Percentiles rank a stretch among this genome's conserved stretches.
Evolutionary conservation across 345 rosid species (phyloP).

Genomic region (Ceriops tagal): DNA sequence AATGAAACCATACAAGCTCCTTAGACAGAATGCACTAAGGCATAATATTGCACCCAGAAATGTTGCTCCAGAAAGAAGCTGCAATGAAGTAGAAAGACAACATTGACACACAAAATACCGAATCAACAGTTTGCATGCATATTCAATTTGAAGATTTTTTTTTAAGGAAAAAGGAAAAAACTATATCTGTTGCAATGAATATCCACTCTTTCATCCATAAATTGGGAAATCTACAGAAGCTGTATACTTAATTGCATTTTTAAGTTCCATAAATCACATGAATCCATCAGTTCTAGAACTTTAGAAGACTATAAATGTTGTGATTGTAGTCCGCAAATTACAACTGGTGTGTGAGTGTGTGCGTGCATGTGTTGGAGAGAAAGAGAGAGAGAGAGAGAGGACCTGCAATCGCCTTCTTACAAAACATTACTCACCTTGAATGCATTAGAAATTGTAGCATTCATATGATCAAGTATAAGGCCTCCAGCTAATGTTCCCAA

Average conservation of each 20-base stretch:
- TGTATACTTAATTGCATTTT: too few relatives aligned
- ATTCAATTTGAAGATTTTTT: neutral
- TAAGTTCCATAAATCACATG: too few relatives aligned
- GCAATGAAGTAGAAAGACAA: conserved; percentile 18
- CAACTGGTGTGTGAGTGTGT: too few relatives aligned
- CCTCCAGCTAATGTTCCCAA: conserved; percentile 90
- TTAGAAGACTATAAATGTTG: too few relatives aligned
- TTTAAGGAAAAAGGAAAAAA: too few relatives aligned
- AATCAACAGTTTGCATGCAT: neutral
- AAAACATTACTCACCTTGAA: conserved; percentile 50
- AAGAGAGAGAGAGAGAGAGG: too few relatives aligned
- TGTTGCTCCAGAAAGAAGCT: conserved; percentile 76
- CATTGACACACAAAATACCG: neutral
- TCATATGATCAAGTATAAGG: conserved; percentile 56
- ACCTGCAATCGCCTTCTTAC: neutral
- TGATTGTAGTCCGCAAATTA: too few relatives aligned
- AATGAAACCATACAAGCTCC: conserved; percentile 74
- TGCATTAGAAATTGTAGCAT: conserved; percentile 75
- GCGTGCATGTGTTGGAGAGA: too few relatives aligned
- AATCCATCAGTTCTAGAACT: too few relatives aligned
- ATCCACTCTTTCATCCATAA: too few relatives aligned
- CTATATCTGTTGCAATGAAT: too few relatives aligned
- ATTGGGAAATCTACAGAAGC: too few relatives aligned
- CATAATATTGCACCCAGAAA: conserved; percentile 71
- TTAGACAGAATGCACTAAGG: conserved; percentile 73